Evolutionary conservation across 192 early-diverging fungal species (phyloP).

Genomic region (Podila clonocystis): DNA sequence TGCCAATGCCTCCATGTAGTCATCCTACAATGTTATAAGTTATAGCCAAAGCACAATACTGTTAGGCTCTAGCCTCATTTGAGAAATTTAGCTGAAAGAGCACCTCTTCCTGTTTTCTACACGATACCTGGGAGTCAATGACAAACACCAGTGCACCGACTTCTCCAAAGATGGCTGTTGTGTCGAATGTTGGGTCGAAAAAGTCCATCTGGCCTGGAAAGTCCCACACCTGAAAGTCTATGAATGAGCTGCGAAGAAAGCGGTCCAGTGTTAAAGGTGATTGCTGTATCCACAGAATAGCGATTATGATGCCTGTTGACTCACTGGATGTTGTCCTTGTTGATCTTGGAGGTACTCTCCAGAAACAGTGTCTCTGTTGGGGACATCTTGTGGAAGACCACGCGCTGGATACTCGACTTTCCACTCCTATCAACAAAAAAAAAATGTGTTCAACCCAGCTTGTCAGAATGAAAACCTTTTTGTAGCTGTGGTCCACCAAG

Average conservation of each 20-base stretch:
- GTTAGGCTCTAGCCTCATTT: not conserved
- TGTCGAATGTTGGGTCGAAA: conserved; percentile 75
- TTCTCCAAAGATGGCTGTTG: conserved; percentile 72
- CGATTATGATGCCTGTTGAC: not conserved
- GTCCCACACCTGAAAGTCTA: conserved; percentile 91
- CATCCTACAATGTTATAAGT: conserved; percentile 63
- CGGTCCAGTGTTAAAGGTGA: not conserved
- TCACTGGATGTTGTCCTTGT: conserved; percentile 70
- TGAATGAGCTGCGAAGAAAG: conserved; percentile 67
- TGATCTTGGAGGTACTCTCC: conserved; percentile 80
- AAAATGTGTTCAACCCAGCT: not conserved
- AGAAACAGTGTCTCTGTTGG: conserved; percentile 88
- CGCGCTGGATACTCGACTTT: conserved; percentile 85
- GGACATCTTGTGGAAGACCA: conserved; percentile 90
- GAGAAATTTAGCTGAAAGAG: not conserved
- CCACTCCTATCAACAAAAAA: conserved; percentile 69
- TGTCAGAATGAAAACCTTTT: not conserved
- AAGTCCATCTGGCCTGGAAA: conserved; percentile 91
- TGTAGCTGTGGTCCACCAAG: not conserved
- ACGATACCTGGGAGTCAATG: conserved; percentile 88
- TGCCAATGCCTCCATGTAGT: conserved; percentile 81
- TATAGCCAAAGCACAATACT: not conserved
- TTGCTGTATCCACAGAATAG: not conserved
- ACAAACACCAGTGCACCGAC: conserved; percentile 89
- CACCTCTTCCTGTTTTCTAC: not conserved